Evolutionary conservation across 139 green algal species (phyloP).

Genomic region (Closterium sp.): DNA sequence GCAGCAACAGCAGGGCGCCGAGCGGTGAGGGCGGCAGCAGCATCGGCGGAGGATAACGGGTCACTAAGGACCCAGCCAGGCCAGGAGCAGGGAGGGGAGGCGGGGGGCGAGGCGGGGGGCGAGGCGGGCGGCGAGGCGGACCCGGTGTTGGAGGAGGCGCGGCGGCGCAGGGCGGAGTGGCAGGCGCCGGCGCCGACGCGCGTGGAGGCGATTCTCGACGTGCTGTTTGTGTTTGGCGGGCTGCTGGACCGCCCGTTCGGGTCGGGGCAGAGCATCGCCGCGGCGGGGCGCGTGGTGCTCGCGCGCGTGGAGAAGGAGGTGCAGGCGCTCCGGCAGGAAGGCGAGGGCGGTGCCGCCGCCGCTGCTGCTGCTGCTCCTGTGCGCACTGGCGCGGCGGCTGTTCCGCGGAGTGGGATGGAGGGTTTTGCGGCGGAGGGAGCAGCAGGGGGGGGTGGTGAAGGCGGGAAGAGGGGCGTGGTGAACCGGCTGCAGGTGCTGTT

Average conservation of each 20-base stretch:
- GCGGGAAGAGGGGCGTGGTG: background rate
- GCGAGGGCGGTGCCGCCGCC: background rate
- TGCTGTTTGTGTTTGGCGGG: slow-evolving; percentile 39
- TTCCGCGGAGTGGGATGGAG: background rate
- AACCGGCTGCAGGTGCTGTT: slow-evolving; percentile 44
- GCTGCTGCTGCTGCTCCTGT: background rate
- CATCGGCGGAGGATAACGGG: background rate
- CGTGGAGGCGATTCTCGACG: slow-evolving; percentile 10
- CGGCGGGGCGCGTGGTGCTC: slow-evolving; percentile 25
- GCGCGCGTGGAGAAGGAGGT: slow-evolving; percentile 22
- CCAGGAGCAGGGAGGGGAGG: background rate
- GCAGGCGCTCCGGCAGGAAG: slow-evolving; percentile 16
- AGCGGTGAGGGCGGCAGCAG: background rate
- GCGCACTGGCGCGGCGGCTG: background rate
- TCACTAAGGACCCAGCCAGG: background rate
- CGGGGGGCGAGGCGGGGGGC: background rate
- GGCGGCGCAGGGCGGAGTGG: background rate
- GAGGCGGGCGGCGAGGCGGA: background rate
- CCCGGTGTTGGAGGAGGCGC: background rate
- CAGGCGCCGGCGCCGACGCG: background rate
- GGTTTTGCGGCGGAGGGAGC: background rate
- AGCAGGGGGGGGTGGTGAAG: background rate
- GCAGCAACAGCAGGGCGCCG: background rate
- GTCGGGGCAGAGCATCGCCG: slow-evolving; percentile 28
- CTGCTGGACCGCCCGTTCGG: slow-evolving; percentile 45